phyloP scores from a whole-genome alignment of 1,284 basidiomycete species.

The Moesziomyces parantarcticus region DNA sequence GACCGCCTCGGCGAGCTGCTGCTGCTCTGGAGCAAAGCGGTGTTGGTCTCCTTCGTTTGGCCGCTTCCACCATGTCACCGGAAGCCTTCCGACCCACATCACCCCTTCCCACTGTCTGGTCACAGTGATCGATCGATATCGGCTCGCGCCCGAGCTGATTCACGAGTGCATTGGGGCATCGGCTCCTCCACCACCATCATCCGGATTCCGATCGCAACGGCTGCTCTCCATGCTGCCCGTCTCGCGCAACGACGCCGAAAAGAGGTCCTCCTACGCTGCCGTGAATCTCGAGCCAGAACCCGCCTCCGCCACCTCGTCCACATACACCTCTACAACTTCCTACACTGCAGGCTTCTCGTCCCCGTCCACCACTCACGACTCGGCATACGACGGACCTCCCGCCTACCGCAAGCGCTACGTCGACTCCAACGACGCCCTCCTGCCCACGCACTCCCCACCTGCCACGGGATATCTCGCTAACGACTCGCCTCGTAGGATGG shows the following conservation, averaged over 20 bases:
- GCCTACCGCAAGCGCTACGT: slow-evolving; percentile 48
- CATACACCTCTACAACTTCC: slow-evolving; percentile 9
- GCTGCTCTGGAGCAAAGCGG: slow-evolving; percentile 1
- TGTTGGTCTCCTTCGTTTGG: slow-evolving; percentile 10
- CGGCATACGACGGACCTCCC: slow-evolving; percentile 19
- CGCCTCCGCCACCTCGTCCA: background rate
- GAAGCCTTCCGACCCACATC: too few species aligned
- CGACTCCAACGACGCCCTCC: slow-evolving; percentile 37
- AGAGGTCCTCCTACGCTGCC: slow-evolving; percentile 33
- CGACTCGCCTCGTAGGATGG: slow-evolving; percentile 31
- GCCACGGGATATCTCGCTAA: slow-evolving; percentile 13
- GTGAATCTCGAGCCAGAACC: slow-evolving; percentile 22
- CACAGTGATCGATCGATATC: too few species aligned
- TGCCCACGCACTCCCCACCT: slow-evolving; percentile 42
- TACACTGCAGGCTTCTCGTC: slow-evolving; percentile 17
- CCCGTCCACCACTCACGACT: slow-evolving; percentile 13
- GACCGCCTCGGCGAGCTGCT: slow-evolving; percentile 2
- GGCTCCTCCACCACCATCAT: slow-evolving; percentile 5
- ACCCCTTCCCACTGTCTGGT: too few species aligned
- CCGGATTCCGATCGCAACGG: background rate
- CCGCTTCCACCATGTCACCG: too few species aligned
- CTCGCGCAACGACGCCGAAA: slow-evolving; percentile 39
- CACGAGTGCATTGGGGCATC: slow-evolving; percentile 1
- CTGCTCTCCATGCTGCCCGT: slow-evolving; percentile 40
- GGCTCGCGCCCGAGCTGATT: background rate